Evolutionary conservation across 2,329 filamentous ascomycete genomes (phyloP).

Genomic region (Penicillium decumbens): DNA sequence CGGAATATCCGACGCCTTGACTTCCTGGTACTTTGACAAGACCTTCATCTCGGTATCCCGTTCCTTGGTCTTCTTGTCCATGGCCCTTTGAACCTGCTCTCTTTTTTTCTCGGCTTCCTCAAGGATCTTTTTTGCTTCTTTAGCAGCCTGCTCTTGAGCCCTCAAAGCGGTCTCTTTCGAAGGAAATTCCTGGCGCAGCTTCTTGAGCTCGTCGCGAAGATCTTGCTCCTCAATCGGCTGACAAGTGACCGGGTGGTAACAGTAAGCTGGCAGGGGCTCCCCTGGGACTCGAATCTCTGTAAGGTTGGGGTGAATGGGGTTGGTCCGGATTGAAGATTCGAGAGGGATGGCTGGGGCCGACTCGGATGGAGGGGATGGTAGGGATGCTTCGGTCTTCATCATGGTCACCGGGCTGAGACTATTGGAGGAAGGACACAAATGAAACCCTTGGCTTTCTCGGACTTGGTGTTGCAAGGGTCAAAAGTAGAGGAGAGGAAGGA

Average conservation of each 20-base stretch:
- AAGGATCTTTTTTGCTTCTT: slow-evolving; percentile 36
- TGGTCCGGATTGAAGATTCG: slow-evolving; percentile 34
- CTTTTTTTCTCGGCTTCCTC: slow-evolving; percentile 37
- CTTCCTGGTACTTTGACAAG: slow-evolving; percentile 40
- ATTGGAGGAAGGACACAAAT: neutral
- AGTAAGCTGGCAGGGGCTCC: slow-evolving; percentile 30
- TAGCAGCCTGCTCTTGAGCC: slow-evolving; percentile 37
- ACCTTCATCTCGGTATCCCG: slow-evolving; percentile 42
- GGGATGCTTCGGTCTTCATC: slow-evolving; percentile 28
- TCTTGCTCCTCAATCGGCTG: slow-evolving; percentile 31
- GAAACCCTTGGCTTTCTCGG: neutral
- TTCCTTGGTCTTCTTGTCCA: slow-evolving; percentile 44
- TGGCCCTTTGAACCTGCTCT: slow-evolving; percentile 37
- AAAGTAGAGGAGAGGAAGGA: neutral
- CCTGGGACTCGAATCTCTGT: slow-evolving; percentile 40
- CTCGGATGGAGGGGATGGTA: slow-evolving; percentile 37
- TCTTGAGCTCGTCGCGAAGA: slow-evolving; percentile 29
- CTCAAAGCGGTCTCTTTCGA: slow-evolving; percentile 34
- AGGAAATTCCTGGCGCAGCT: slow-evolving; percentile 36
- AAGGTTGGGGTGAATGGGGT: slow-evolving; percentile 38
- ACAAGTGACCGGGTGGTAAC: slow-evolving; percentile 40
- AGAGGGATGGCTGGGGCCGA: slow-evolving; percentile 29
- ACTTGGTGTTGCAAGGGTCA: neutral
- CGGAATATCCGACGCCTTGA: slow-evolving; percentile 31
- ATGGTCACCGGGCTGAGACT: slow-evolving; percentile 2